A percentile compares a stretch with the other conserved stretches of the same genome.
Conservation (phyloP, 1,284 basidiomycete genomes). For the Mycosarcoma mackinlayi region DNA sequence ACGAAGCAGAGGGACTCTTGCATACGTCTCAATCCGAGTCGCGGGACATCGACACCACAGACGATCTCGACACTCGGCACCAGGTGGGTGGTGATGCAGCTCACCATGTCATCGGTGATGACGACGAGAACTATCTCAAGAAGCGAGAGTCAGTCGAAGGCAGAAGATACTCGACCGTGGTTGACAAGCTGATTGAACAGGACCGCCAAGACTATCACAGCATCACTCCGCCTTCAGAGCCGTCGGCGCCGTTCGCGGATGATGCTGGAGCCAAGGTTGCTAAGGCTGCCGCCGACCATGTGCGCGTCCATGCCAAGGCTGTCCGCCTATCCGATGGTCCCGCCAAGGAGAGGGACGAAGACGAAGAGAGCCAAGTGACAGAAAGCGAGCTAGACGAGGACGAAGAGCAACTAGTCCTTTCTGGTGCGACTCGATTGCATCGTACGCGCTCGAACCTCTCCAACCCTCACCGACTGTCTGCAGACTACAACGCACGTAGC, state of each 20-base stretch:
- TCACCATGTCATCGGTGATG: conserved; percentile 33
- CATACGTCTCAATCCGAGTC: conserved; percentile 2
- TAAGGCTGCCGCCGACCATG: conserved; percentile 16
- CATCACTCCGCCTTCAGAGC: conserved; percentile 39
- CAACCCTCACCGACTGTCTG: conserved; percentile 11
- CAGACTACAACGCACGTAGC: conserved; percentile 4
- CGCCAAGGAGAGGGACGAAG: conserved; percentile 10
- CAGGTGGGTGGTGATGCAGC: background rate
- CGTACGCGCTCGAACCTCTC: conserved; percentile 48
- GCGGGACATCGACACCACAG: background rate
- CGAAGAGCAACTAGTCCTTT: conserved; percentile 48
- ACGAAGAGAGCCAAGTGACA: conserved; percentile 36
- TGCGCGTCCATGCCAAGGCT: conserved; percentile 32
- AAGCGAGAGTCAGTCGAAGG: conserved; percentile 3
- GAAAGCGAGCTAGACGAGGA: conserved; percentile 55
- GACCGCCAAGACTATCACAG: conserved; percentile 39
- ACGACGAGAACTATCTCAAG: conserved; percentile 9
- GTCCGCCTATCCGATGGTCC: conserved; percentile 2
- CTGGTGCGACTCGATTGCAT: conserved; percentile 46
- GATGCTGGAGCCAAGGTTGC: conserved; percentile 9
- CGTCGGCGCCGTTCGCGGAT: conserved; percentile 5
- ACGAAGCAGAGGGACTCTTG: conserved; percentile 38
- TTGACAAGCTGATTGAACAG: conserved; percentile 27
- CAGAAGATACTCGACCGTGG: conserved; percentile 9
- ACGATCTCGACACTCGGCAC: conserved; percentile 4